phyloP scores from a whole-genome alignment of 2,329 filamentous ascomycete species.

The Bisporella sp. region DNA sequence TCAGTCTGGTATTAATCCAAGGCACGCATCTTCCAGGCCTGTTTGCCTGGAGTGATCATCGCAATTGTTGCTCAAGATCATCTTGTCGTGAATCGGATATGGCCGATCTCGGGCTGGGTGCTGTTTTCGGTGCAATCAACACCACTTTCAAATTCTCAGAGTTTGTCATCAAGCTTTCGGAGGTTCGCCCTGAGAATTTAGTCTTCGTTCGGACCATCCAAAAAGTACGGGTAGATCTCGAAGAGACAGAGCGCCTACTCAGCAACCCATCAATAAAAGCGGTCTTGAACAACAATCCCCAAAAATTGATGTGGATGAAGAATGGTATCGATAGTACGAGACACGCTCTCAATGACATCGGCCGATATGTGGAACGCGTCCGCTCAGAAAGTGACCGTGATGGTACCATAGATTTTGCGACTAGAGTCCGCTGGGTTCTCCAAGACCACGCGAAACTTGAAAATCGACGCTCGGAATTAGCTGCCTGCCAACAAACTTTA shows the following conservation, averaged over 20 bases:
- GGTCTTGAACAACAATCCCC: no score
- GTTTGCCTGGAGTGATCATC: background rate
- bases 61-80: background rate
- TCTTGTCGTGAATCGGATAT: background rate
- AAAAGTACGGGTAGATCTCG: conserved; percentile 6
- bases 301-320: no score
- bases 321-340: no score
- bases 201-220: conserved; percentile 9
- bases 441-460: no score
- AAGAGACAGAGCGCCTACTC: conserved; percentile 8
- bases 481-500: no score
- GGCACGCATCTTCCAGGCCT: background rate
- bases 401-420: no score
- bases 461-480: no score
- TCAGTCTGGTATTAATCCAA: background rate
- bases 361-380: no score
- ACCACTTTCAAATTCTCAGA: conserved; percentile 11
- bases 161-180: conserved; percentile 5
- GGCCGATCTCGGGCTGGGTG: background rate
- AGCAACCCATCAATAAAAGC: no score
- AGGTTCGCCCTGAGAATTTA: conserved; percentile 7
- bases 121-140: conserved; percentile 8
- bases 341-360: no score
- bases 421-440: no score
- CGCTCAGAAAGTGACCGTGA: no score